These are phyloP conservation scores for Ophiostoma perfectum DNA, from an alignment of 2,329 filamentous ascomycete genomes.

Conservation along the genomic window DNA sequence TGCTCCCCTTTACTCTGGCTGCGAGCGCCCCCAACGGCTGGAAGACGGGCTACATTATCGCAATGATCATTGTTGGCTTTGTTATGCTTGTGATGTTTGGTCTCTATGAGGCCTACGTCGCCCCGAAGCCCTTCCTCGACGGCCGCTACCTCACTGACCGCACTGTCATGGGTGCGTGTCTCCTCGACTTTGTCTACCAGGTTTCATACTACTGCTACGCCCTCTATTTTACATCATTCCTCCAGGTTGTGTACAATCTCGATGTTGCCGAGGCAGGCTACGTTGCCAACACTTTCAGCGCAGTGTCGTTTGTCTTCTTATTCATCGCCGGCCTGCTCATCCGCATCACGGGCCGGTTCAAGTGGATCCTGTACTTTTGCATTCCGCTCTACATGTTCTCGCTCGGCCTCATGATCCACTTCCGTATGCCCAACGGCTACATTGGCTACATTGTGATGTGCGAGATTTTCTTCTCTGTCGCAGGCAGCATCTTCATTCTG, in stretches of 20 bases:
- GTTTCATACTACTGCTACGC: not conserved
- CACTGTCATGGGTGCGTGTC: conserved; percentile 49
- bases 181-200: not conserved
- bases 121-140: conserved; percentile 45
- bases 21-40: conserved; percentile 44
- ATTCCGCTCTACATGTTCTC: conserved; percentile 52
- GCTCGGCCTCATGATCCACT: conserved; percentile 51
- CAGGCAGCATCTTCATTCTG: conserved; percentile 10
- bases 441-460: conserved; percentile 51
- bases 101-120: conserved; percentile 52
- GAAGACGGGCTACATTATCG: conserved; percentile 50
- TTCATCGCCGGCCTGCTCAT: conserved; percentile 37
- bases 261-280: conserved; percentile 41
- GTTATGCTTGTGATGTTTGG: conserved; percentile 46
- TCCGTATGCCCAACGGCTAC: conserved; percentile 45
- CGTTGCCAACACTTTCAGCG: conserved; percentile 37
- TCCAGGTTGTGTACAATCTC: conserved; percentile 47
- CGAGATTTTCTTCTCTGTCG: conserved; percentile 42
- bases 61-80: conserved; percentile 57
- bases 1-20: conserved; percentile 60
- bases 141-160: conserved; percentile 43
- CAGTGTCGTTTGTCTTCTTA: conserved; percentile 39
- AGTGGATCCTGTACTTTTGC: conserved; percentile 40
- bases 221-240: conserved; percentile 36
- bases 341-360: conserved; percentile 44